Conservation (phyloP, 176 grass and related monocot species). For the Stipa capillata region DNA sequence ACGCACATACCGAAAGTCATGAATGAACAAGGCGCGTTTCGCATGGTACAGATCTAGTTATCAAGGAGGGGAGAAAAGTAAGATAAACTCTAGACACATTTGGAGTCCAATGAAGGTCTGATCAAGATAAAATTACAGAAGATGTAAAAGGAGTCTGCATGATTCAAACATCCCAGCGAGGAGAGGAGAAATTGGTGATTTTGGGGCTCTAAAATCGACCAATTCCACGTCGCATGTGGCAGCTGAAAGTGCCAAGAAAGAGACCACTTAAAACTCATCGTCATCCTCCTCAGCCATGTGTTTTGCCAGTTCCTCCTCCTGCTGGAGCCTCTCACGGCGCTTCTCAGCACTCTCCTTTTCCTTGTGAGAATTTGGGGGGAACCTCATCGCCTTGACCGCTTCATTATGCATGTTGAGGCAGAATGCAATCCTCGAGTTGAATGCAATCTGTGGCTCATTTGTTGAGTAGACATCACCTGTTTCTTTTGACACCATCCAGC, state of each 20-base stretch:
- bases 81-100: not conserved
- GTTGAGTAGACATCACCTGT: slow-evolving; percentile 81
- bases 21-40: not conserved
- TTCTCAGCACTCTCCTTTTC: slow-evolving; percentile 89
- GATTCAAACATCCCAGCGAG: not conserved
- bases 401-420: slow-evolving; percentile 96
- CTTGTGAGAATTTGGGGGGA: slow-evolving; percentile 76
- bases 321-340: slow-evolving; percentile 71
- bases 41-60: not conserved
- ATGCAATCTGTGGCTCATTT: slow-evolving; percentile 78
- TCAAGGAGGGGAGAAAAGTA: not conserved
- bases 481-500: slow-evolving; percentile 85
- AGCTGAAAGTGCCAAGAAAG: slow-evolving; percentile 7
- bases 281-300: slow-evolving; percentile 90
- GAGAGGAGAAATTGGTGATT: not conserved
- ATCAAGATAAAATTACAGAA: not conserved
- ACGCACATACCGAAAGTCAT: not conserved
- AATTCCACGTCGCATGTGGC: not conserved
- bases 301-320: slow-evolving; percentile 87
- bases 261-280: slow-evolving; percentile 51
- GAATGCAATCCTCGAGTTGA: slow-evolving; percentile 80
- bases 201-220: not conserved
- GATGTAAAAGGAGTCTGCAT: not conserved
- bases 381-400: slow-evolving; percentile 66
- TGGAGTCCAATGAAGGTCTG: not conserved